Evolutionary conservation across 257 asterid species (phyloP).

Genomic region (Solanum sitiens): DNA sequence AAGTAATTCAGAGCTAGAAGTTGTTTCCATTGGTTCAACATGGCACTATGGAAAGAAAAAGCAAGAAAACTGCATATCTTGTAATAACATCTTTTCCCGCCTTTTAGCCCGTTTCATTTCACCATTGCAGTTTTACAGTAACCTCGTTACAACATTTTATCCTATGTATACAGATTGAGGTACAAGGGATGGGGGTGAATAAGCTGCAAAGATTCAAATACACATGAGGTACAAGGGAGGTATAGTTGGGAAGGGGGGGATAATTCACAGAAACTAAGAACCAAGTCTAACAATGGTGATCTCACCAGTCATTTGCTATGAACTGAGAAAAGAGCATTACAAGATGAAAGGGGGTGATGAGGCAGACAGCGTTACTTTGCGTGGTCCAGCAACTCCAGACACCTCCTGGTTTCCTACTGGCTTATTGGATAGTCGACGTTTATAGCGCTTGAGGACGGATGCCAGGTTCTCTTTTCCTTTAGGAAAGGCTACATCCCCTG

Average conservation of each 20-base stretch:
- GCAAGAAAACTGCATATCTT: background rate
- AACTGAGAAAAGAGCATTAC: slow-evolving; percentile 16
- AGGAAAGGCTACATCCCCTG: slow-evolving; percentile 99
- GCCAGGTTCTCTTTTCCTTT: slow-evolving; percentile 86
- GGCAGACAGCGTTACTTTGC: slow-evolving; percentile 18
- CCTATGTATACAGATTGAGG: slow-evolving; percentile 26
- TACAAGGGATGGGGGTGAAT: background rate
- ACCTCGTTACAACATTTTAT: slow-evolving; percentile 10
- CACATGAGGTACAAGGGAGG: background rate
- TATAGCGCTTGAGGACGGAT: slow-evolving; percentile 85
- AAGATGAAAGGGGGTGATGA: slow-evolving; percentile 19
- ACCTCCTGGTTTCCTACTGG: slow-evolving; percentile 35
- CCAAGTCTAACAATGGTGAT: background rate
- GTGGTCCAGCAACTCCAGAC: slow-evolving; percentile 10
- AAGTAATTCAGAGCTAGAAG: background rate
- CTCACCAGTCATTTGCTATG: slow-evolving; percentile 8
- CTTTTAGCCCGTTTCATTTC: background rate
- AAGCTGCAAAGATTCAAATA: slow-evolving; percentile 3
- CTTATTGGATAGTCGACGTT: slow-evolving; percentile 67
- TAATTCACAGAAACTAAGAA: slow-evolving; percentile 10
- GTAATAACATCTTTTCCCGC: slow-evolving; percentile 1
- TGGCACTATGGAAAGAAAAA: background rate
- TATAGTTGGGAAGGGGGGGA: background rate
- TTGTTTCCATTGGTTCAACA: background rate
- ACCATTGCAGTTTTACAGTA: slow-evolving; percentile 3